Conservation (phyloP, 257 asterid species). For the Jacaranda copaia region DNA sequence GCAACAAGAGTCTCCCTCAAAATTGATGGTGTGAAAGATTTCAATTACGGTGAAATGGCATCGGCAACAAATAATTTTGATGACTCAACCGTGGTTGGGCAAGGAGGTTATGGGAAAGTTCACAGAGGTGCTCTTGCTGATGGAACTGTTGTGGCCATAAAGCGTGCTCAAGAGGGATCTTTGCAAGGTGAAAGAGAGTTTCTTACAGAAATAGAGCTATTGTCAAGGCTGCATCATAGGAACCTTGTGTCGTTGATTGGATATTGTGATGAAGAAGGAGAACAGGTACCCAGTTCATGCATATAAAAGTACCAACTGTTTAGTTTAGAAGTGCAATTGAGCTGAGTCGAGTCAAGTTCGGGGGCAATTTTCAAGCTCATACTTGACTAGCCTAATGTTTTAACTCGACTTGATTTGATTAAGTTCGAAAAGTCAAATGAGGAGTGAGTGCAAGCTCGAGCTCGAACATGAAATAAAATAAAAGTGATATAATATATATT, state of each 20-base stretch:
- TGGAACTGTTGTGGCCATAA: constrained; percentile 87
- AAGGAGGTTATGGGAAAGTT: constrained; percentile 98
- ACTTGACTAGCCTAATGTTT: no score
- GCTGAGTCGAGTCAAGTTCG: no score
- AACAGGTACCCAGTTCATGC: constrained; percentile 67
- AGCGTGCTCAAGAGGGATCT: constrained; percentile 94
- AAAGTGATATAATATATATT: no score
- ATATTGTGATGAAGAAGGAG: constrained; percentile 95
- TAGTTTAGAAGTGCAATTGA: not conserved
- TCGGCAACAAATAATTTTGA: constrained; percentile 69
- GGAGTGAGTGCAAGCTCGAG: no score
- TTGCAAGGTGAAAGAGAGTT: constrained; percentile 96
- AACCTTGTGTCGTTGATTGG: constrained; percentile 89
- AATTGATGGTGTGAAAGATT: constrained; percentile 87
- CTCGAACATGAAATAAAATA: no score
- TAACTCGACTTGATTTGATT: no score
- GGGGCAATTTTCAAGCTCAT: no score
- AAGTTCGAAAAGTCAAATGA: no score
- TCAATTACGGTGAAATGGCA: constrained; percentile 70
- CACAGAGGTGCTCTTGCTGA: constrained; percentile 83
- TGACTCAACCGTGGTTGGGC: constrained; percentile 70
- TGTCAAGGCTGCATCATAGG: constrained; percentile 93
- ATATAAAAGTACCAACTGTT: constrained; percentile 4
- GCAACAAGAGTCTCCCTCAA: constrained; percentile 76
- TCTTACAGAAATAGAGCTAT: constrained; percentile 86